Conservation (phyloP, 2,329 filamentous ascomycete species). For the Neofusicoccum umdonicola region DNA sequence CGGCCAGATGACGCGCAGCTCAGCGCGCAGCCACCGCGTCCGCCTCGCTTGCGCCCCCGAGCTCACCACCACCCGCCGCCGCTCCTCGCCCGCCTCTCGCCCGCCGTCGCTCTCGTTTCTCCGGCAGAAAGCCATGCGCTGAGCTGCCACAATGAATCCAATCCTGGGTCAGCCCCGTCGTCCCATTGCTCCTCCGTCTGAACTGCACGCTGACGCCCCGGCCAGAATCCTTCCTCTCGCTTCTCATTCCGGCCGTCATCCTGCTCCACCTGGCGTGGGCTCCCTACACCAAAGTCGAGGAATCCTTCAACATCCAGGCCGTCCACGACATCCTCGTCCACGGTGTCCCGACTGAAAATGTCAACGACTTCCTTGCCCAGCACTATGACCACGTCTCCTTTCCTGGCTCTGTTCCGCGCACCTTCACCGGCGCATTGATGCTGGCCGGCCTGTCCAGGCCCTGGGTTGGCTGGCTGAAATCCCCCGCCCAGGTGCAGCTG, state of each 20-base stretch:
- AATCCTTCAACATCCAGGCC: conserved; percentile 97
- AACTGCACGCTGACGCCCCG: neutral
- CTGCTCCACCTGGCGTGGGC: conserved; percentile 69
- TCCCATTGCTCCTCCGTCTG: neutral
- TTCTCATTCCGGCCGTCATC: conserved; percentile 45
- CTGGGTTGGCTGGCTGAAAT: conserved; percentile 57
- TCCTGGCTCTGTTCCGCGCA: conserved; percentile 85
- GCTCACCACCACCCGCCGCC: neutral
- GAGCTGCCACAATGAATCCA: conserved; percentile 8
- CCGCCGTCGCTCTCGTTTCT: neutral
- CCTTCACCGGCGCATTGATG: conserved; percentile 78
- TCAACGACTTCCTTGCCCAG: conserved; percentile 53
- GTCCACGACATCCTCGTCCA: conserved; percentile 84
- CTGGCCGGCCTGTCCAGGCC: conserved; percentile 73
- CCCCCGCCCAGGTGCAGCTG: conserved; percentile 56
- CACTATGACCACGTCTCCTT: conserved; percentile 89
- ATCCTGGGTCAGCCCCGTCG: neutral
- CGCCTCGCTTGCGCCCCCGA: neutral
- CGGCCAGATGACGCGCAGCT: conserved; percentile 22
- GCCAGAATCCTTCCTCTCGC: conserved; percentile 13
- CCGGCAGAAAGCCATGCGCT: neutral
- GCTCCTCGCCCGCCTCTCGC: neutral
- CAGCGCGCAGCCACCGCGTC: conserved; percentile 8
- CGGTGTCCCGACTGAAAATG: conserved; percentile 64
- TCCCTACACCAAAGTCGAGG: conserved; percentile 96